Conservation (phyloP, 768 basidiomycete species). For the Paxillus rubicundulus region DNA sequence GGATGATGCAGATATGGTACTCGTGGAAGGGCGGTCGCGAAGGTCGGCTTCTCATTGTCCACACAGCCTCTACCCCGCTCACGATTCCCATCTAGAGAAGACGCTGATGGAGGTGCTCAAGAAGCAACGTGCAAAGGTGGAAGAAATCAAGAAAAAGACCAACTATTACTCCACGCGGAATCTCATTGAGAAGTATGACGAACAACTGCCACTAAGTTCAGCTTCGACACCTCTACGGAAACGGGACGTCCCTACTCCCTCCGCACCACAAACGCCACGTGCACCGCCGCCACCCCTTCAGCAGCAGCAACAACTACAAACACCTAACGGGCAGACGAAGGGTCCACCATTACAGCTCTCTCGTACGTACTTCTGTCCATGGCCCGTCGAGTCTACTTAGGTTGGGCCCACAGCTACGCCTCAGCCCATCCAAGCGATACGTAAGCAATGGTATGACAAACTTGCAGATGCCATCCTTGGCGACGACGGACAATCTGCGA, state of each 20-base stretch:
- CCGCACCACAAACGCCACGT: slow-evolving; percentile 32
- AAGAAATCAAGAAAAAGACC: slow-evolving; percentile 97
- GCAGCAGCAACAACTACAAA: slow-evolving; percentile 17
- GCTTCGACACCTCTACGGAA: slow-evolving; percentile 41
- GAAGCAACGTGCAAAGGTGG: slow-evolving; percentile 80
- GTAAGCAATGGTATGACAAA: slow-evolving; percentile 84
- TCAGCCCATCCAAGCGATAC: slow-evolving; percentile 46
- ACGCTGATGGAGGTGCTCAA: slow-evolving; percentile 70
- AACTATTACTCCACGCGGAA: slow-evolving; percentile 93
- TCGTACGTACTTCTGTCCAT: slow-evolving; percentile 30
- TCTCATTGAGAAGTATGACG: slow-evolving; percentile 88
- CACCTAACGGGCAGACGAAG: slow-evolving; percentile 21
- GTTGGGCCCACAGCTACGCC: slow-evolving; percentile 31
- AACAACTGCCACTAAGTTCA: slow-evolving; percentile 36
- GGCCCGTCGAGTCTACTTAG: slow-evolving; percentile 10
- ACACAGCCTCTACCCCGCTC: neutral
- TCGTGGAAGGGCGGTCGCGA: slow-evolving; percentile 74
- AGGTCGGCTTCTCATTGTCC: slow-evolving; percentile 43
- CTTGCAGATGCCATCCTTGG: slow-evolving; percentile 85
- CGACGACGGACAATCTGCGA: slow-evolving; percentile 50
- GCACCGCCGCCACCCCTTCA: slow-evolving; percentile 26
- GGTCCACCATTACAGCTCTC: slow-evolving; percentile 37
- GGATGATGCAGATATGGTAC: slow-evolving; percentile 85
- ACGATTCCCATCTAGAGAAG: slow-evolving; percentile 54
- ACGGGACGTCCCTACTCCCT: slow-evolving; percentile 31